Evolutionary conservation across 768 basidiomycete genomes (phyloP), one percentile per base, ranked within the genome.

Genomic region (Boletus sp.): DNA sequence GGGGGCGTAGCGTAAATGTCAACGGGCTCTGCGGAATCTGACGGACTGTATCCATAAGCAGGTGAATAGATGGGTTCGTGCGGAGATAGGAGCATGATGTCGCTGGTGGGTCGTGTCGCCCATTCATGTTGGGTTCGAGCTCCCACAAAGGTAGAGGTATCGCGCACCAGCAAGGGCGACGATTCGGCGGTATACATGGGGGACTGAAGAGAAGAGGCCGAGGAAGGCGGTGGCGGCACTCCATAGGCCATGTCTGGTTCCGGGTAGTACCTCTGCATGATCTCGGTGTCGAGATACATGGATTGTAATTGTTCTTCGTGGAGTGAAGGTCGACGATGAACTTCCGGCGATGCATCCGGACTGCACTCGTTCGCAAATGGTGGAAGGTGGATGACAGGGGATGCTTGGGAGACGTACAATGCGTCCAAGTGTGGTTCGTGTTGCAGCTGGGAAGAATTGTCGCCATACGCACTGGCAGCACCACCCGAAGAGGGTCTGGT

Each of bases 291-390:
- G 37, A 71, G 54, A 46, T 63, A 71, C 10, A 65, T 23, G 8
- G 60, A 23, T 23, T 55, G 64, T 10, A 67, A 15, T 7, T 55
- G 58, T 2, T 67, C 69, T 19, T 69, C 68, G 0, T 58, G 62
- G 4, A 64, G 40, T 11, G 66, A 58, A 15, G 54, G 19, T 40
- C 55, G 62, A 15, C 56, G 47, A 7, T 59, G 55, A 13, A 42
- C 44, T 5, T 60, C 57, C 1, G 59, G 58, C 11, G 57, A 52
- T 10, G 59, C 37, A 5, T 64, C 50, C 9, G 61, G 51, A 30
- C 41, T 54, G 43, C 47, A 56, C 10, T 60, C 61, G 7, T 58
- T 32, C 2, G 68, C 47, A 45, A 72, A 64, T 41, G 37, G 44
- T 2, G 53, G 40, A 35, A 60, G 59, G 13, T 60, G 63, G 32